Evolutionary conservation across 2,329 filamentous ascomycete species (phyloP).

Genomic region (Mollisiaceae sp.): DNA sequence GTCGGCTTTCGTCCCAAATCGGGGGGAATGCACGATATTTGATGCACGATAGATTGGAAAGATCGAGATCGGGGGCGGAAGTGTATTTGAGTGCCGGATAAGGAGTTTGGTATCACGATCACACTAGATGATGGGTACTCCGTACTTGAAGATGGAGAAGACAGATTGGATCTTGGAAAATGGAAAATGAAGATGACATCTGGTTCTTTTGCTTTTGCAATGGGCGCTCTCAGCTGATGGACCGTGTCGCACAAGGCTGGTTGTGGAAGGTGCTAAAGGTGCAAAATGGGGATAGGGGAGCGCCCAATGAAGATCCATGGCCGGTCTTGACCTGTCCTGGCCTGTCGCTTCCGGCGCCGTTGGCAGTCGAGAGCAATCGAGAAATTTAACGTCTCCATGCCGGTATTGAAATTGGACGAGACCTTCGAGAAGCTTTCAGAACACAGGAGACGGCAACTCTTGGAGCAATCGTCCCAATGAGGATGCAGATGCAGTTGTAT

Average conservation of each 20-base stretch:
- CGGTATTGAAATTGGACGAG: background rate
- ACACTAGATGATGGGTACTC: background rate
- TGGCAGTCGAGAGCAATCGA: background rate
- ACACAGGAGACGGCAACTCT: conserved; percentile 2
- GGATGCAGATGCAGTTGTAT: too few relatives aligned
- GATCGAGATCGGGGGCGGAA: background rate
- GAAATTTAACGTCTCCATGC: background rate
- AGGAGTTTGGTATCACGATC: background rate
- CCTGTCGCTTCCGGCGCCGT: background rate
- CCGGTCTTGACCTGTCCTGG: background rate
- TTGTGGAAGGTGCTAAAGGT: background rate
- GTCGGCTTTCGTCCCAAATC: conserved; percentile 1
- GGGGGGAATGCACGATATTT: background rate
- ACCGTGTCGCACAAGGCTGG: background rate
- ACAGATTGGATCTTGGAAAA: background rate
- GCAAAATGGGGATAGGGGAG: background rate
- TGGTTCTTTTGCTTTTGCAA: background rate
- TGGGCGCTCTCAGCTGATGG: background rate
- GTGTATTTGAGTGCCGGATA: conserved; percentile 6
- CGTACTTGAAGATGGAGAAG: background rate
- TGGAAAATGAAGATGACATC: background rate
- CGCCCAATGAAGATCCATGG: background rate
- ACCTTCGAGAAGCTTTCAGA: conserved; percentile 11
- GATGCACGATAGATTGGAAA: conserved; percentile 13
- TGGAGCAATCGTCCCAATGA: background rate